phyloP scores from a whole-genome alignment of 192 early-diverging fungal genomes.

The Coemansia guatemalensis region DNA sequence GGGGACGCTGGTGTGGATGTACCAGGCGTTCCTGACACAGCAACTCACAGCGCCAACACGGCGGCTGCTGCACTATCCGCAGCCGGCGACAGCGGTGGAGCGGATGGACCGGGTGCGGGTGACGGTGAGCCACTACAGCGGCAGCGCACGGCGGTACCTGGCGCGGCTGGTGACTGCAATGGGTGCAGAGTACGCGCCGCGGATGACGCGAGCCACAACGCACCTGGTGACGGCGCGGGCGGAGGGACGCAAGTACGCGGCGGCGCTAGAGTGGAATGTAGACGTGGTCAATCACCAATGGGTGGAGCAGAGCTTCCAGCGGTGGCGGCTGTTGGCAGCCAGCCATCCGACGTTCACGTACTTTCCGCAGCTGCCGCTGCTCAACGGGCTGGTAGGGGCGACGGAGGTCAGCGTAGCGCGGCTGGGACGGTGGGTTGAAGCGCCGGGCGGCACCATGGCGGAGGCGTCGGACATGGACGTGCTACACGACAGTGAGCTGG shows the following conservation, averaged over 20 bases:
- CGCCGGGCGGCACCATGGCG: constrained; percentile 29
- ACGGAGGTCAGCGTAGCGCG: constrained; percentile 39
- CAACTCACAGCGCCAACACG: constrained; percentile 30
- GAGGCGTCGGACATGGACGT: constrained; percentile 53
- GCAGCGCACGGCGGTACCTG: constrained; percentile 64
- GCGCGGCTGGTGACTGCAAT: constrained; percentile 58
- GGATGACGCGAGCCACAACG: constrained; percentile 66
- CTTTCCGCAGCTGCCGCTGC: constrained; percentile 55
- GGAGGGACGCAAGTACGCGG: constrained; percentile 64
- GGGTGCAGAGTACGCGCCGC: constrained; percentile 65
- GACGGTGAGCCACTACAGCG: constrained; percentile 70
- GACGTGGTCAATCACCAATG: constrained; percentile 82
- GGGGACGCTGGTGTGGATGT: constrained; percentile 53
- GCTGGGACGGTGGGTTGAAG: constrained; percentile 47
- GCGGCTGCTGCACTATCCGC: constrained; percentile 48
- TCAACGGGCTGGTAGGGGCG: constrained; percentile 59
- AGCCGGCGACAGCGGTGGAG: constrained; percentile 17
- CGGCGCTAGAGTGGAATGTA: constrained; percentile 65
- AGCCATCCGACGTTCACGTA: constrained; percentile 56
- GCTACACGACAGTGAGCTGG: constrained; percentile 42
- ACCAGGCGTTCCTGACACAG: constrained; percentile 26
- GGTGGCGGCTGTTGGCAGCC: constrained; percentile 60
- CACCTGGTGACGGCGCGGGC: constrained; percentile 72
- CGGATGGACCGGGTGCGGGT: constrained; percentile 54
- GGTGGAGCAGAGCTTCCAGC: constrained; percentile 75